Evolutionary conservation across 2,329 filamentous ascomycete genomes (phyloP), one percentile per base, ranked within the genome.

Genomic region (Sporothrix phasma): DNA sequence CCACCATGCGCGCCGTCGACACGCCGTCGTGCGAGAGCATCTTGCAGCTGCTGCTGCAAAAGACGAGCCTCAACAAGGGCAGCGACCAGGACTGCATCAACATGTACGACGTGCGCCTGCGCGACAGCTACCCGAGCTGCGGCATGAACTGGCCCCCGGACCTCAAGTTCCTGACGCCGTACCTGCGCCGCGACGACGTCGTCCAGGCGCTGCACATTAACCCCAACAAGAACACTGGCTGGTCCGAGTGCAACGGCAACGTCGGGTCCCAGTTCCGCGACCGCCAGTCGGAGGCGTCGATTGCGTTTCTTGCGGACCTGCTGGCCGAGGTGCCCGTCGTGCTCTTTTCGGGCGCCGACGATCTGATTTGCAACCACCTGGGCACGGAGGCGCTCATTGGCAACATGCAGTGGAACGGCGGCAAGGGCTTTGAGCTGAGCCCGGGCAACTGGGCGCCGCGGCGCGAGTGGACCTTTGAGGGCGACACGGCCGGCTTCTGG

Each of bases 131-230:
- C 74, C 88, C 90, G 4, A 88, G 87, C 67, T 99, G 94, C 74
- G 94, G 94, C 69, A 96, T 96, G 92, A 93, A 92, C 77, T 99
- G 95, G 95, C 94, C 94, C 37, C 89, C 92, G 68, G 94, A 99
- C 76, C 80, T 99, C 71, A 75, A 76, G 54, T 73, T 83, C 59
- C 84, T 99, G 24, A 90, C 85, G 5, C 90, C 92, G 0, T 99
- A 97, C 74, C 83, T 99, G 61, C 88, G 90, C 65, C 87, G 87
- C 64, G 72, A 80, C n/a, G 91, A 96, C 56, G 94, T 99, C 15
- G 79, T 84, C 29, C 72, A 80, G 4, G 94, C 94, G 0, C 80
- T 99, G 41, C 89, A 99, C 73, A 84, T 99, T 74, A 89, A 91
- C 71, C 72, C 81, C 0, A 88, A 88, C 70, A 96, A 95, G 74